A percentile compares a stretch with the other conserved stretches of the same genome.
These are phyloP conservation scores for Cicer judaicum DNA, from an alignment of 306 rosid genomes.

Conservation along the genomic window DNA sequence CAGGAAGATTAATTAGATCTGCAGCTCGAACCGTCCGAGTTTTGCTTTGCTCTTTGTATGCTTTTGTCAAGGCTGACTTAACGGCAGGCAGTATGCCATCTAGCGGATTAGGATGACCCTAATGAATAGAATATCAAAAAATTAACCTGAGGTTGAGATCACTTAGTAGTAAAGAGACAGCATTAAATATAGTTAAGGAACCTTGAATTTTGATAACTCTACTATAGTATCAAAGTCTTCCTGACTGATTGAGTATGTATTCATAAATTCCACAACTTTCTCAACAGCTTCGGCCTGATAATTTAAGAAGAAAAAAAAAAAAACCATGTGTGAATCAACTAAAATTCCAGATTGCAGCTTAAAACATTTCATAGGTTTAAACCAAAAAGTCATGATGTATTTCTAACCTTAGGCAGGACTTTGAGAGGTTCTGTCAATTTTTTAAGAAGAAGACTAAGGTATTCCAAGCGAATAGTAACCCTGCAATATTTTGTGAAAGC, in stretches of 20 bases:
- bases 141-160: slow-evolving; percentile 29
- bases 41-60: slow-evolving; percentile 84
- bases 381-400: slow-evolving; percentile 19
- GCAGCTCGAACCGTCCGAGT: slow-evolving; percentile 73
- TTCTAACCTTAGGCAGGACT: slow-evolving; percentile 75
- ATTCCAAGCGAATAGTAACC: slow-evolving; percentile 76
- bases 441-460: slow-evolving; percentile 70
- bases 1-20: slow-evolving; percentile 73
- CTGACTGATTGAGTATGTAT: slow-evolving; percentile 74
- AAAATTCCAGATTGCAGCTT: slow-evolving; percentile 30
- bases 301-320: slow-evolving; percentile 39
- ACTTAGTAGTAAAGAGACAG: background rate
- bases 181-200: slow-evolving; percentile 43
- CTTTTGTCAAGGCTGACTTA: slow-evolving; percentile 86
- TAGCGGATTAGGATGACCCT: slow-evolving; percentile 86
- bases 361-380: slow-evolving; percentile 32
- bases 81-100: slow-evolving; percentile 76
- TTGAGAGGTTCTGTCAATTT: slow-evolving; percentile 75
- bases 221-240: slow-evolving; percentile 85
- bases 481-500: slow-evolving; percentile 59
- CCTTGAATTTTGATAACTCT: slow-evolving; percentile 93
- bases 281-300: slow-evolving; percentile 85
- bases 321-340: slow-evolving; percentile 15
- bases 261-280: slow-evolving; percentile 92
- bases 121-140: slow-evolving; percentile 33